Evolutionary conservation across 441 rosid genomes (phyloP), one percentile per base, ranked within the genome.

Genomic region (Pelargonium citronellum): DNA sequence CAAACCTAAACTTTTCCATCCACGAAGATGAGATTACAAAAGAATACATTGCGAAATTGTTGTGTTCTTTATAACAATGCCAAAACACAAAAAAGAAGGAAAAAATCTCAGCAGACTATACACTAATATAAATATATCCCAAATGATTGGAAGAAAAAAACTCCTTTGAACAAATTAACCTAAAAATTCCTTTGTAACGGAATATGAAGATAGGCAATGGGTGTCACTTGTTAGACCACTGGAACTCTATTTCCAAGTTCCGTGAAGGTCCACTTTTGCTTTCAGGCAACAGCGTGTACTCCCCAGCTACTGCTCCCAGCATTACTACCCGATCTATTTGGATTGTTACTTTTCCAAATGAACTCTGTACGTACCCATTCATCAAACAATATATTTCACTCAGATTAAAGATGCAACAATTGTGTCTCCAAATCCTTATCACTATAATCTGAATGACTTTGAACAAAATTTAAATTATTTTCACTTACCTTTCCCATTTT

Each of bases 261-360:
- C 99, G 82, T 0, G 96, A 79, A 1, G 97, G 95, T 19, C 99
- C 98, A 27, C 92, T 90, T 81, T 95, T 95, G 82, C 99, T 95
- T 78, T 89, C 87, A 0, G 99, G 99, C 79, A 95, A 81, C 69
- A 95, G 71, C 19, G 87, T 84, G 80, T 95, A 95, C 74, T 92
- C 99, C 61, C 98, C 96, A 0, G 96, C 89, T 4, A 92, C 98
- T 41, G 97, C 89, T 83, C 99, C 98, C 27, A 95, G 93, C 98
- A 92, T 91, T 43, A 95, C 96, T 7, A 92, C 98, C 61, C 97
- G 85, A 67, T 95, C 99, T 1, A 95, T 95, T 81, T 95, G 98
- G 76, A 95, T 95, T 0, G 99, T 91, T 69, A 95, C 99, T 83
- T 95, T 95, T 15, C 97, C 99, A 34, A 92, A 95, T 7, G 98